Evolutionary conservation across 495 filamentous ascomycete species (phyloP).

Genomic region (Saxophila tyrrhenica): DNA sequence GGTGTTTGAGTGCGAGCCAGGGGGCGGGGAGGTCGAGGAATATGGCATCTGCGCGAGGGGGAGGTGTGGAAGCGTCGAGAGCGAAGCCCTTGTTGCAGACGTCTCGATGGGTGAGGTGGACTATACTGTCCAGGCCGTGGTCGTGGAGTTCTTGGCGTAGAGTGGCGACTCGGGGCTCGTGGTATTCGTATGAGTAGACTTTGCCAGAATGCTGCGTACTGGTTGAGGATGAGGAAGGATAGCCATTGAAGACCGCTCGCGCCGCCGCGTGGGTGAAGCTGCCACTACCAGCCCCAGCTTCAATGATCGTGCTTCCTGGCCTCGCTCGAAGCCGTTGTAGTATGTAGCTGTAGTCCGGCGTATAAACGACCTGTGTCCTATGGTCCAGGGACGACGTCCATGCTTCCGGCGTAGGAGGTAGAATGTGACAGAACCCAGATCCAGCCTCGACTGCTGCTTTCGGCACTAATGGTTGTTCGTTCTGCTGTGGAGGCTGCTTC

Average conservation of each 20-base stretch:
- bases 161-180: slow-evolving; percentile 61
- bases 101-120: slow-evolving; percentile 79
- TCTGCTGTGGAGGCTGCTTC: slow-evolving; percentile 22
- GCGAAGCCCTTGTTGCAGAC: slow-evolving; percentile 80
- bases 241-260: slow-evolving; percentile 78
- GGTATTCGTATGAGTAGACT: slow-evolving; percentile 91
- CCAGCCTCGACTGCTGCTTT: slow-evolving; percentile 44
- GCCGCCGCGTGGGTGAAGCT: slow-evolving; percentile 89
- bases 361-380: slow-evolving; percentile 95
- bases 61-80: slow-evolving; percentile 3
- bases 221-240: slow-evolving; percentile 31
- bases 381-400: slow-evolving; percentile 90
- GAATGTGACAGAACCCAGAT: slow-evolving; percentile 79
- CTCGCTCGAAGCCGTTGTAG: slow-evolving; percentile 73
- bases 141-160: slow-evolving; percentile 60
- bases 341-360: slow-evolving; percentile 92
- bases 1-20: slow-evolving; percentile 77
- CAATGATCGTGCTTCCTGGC: slow-evolving; percentile 71
- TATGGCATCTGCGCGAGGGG: slow-evolving; percentile 51
- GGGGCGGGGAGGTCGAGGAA: slow-evolving; percentile 93
- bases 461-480: slow-evolving; percentile 1
- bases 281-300: slow-evolving; percentile 89
- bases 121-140: slow-evolving; percentile 61
- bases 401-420: slow-evolving; percentile 82
- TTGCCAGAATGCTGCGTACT: slow-evolving; percentile 44